Conservation (phyloP, 768 basidiomycete species). For the Pisolithus tinctorius region DNA sequence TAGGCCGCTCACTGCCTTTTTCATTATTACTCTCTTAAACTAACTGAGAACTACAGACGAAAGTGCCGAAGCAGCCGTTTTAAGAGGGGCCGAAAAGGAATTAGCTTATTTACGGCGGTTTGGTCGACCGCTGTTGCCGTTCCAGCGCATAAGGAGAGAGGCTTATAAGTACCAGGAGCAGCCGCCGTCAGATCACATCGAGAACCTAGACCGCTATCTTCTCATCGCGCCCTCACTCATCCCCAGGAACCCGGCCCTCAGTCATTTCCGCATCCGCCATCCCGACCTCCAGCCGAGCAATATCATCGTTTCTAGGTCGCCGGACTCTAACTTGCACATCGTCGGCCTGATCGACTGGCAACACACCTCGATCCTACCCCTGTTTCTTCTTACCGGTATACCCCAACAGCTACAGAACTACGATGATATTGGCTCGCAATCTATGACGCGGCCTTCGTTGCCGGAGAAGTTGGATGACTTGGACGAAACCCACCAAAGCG, state of each 20-base stretch:
- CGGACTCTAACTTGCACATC: constrained; percentile 36
- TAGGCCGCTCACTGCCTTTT: constrained; percentile 33
- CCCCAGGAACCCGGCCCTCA: constrained; percentile 32
- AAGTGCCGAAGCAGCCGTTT: not conserved
- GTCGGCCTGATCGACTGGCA: constrained; percentile 49
- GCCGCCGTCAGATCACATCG: constrained; percentile 39
- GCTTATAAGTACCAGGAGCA: constrained; percentile 42
- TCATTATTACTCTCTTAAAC: constrained; percentile 9
- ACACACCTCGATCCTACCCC: constrained; percentile 47
- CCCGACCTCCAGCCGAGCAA: constrained; percentile 39
- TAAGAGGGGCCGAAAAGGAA: not conserved
- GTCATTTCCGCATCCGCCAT: constrained; percentile 43
- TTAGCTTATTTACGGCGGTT: not conserved
- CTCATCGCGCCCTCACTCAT: constrained; percentile 28
- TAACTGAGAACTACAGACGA: not conserved
- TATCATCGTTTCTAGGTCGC: constrained; percentile 40
- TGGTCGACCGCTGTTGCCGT: not conserved
- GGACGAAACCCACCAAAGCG: constrained; percentile 28
- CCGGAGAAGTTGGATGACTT: constrained; percentile 39
- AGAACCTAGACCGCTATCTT: constrained; percentile 42
- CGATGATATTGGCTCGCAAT: constrained; percentile 34
- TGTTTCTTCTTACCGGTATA: constrained; percentile 42
- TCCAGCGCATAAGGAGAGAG: constrained; percentile 23
- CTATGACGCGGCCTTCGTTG: constrained; percentile 34
- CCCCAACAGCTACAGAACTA: constrained; percentile 42